These are phyloP conservation scores for Phytophthora sojae DNA, from an alignment of 352 stramenopile species.

Conservation along the genomic window DNA sequence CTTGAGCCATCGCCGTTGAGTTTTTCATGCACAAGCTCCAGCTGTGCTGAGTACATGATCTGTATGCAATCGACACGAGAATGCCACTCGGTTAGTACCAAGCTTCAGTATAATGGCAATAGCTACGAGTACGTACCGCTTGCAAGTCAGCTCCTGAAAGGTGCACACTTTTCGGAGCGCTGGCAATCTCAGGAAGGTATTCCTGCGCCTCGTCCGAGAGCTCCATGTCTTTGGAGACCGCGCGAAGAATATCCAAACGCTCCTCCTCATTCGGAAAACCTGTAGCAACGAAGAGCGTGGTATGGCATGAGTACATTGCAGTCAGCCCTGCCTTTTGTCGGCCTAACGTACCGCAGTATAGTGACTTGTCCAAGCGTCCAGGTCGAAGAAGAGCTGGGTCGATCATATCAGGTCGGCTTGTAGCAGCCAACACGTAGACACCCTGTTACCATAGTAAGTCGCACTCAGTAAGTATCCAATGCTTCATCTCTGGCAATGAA, in stretches of 20 bases:
- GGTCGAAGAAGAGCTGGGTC: constrained; percentile 95
- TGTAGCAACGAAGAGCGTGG: constrained; percentile 20
- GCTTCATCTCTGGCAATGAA: neutral
- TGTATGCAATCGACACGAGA: constrained; percentile 18
- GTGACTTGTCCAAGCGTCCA: constrained; percentile 95
- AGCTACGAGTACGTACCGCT: constrained; percentile 57
- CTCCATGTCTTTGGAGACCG: constrained; percentile 81
- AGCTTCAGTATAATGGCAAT: neutral
- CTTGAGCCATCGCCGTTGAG: constrained; percentile 63
- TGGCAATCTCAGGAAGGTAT: constrained; percentile 79
- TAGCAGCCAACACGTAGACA: constrained; percentile 96
- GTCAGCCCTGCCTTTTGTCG: neutral
- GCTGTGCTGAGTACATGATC: constrained; percentile 94
- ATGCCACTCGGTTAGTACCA: constrained; percentile 1
- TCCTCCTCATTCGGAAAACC: constrained; percentile 88
- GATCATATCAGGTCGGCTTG: constrained; percentile 97
- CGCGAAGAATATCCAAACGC: constrained; percentile 83
- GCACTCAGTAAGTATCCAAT: neutral
- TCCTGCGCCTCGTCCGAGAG: constrained; percentile 70
- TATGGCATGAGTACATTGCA: constrained; percentile 1
- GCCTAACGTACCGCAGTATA: constrained; percentile 82
- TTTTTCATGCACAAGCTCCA: constrained; percentile 93
- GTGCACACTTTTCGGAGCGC: constrained; percentile 70
- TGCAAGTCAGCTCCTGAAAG: constrained; percentile 95
- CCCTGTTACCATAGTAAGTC: constrained; percentile 38